Percentiles rank a stretch among this genome's conserved stretches.
Conservation (phyloP, 2,329 filamentous ascomycete species). For the Monosporascus ibericus region DNA sequence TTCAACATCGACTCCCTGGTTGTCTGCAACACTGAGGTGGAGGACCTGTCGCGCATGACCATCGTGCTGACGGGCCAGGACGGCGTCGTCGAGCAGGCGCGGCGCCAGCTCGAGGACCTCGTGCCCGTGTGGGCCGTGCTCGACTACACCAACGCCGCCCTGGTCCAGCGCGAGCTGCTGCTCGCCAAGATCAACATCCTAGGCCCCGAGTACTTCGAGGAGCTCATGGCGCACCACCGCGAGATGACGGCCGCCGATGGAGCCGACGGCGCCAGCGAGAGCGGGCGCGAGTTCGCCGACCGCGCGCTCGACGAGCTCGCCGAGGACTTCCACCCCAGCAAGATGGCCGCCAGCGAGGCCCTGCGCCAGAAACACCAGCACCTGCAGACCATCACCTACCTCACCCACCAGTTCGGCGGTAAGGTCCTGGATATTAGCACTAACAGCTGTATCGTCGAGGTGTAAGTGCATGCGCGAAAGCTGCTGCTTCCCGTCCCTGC, state of each 20-base stretch:
- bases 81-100: conserved; percentile 93
- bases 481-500: no score
- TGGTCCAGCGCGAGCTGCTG: conserved; percentile 92
- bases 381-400: conserved; percentile 89
- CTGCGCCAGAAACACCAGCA: conserved; percentile 97
- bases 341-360: conserved; percentile 79
- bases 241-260: conserved; percentile 63
- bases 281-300: conserved; percentile 27
- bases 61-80: conserved; percentile 96
- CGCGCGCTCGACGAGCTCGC: conserved; percentile 40
- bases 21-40: conserved; percentile 95
- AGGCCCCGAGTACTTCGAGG: conserved; percentile 96
- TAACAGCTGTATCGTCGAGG: conserved; percentile 95
- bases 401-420: conserved; percentile 94
- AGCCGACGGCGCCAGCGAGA: no score
- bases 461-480: conserved; percentile 53
- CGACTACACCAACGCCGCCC: conserved; percentile 86
- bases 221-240: conserved; percentile 89
- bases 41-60: conserved; percentile 96
- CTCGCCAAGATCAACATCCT: conserved; percentile 96
- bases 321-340: conserved; percentile 83
- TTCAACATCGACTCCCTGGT: conserved; percentile 99
- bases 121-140: conserved; percentile 98
- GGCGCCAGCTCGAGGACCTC: conserved; percentile 89
- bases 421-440: conserved; percentile 98